Evolutionary conservation across 139 green algal species (phyloP).

Genomic region (Coccomyxa sp.): DNA sequence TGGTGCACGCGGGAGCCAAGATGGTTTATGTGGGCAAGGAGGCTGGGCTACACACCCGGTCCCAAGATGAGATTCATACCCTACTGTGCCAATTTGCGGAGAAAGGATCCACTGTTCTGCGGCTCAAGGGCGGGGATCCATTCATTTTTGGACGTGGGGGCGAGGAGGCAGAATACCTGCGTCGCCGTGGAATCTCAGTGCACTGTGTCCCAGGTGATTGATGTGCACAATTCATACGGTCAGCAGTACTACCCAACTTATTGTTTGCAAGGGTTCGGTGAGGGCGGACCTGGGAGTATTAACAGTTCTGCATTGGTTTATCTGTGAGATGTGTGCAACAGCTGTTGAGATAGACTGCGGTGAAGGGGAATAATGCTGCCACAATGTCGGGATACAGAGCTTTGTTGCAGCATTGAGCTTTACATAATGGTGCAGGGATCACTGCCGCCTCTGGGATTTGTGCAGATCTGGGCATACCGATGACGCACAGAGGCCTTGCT

Average conservation of each 20-base stretch:
- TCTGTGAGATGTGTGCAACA: background rate
- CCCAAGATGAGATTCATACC: constrained; percentile 73
- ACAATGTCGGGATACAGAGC: too few relatives aligned
- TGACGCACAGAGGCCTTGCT: constrained; percentile 94
- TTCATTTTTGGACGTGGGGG: constrained; percentile 94
- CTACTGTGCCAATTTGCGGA: constrained; percentile 87
- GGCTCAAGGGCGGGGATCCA: constrained; percentile 92
- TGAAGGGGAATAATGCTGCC: background rate
- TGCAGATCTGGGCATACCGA: constrained; percentile 84
- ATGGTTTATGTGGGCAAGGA: constrained; percentile 99
- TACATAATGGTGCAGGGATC: constrained; percentile 29
- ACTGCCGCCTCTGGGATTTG: constrained; percentile 69
- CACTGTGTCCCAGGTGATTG: constrained; percentile 74
- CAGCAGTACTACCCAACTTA: constrained; percentile 28
- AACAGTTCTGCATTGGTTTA: background rate
- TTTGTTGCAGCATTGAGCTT: too few relatives aligned
- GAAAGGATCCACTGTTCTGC: constrained; percentile 63
- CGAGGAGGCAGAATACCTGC: constrained; percentile 89
- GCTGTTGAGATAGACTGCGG: background rate
- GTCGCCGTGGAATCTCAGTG: constrained; percentile 71
- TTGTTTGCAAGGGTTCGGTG: constrained; percentile 7
- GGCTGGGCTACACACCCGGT: constrained; percentile 87
- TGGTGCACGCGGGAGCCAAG: constrained; percentile 62
- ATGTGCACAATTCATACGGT: background rate
- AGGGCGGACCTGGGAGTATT: background rate